A percentile compares a stretch with the other conserved stretches of the same genome.
Conservation (phyloP, 306 rosid genomes). For the Quercus suber region DNA sequence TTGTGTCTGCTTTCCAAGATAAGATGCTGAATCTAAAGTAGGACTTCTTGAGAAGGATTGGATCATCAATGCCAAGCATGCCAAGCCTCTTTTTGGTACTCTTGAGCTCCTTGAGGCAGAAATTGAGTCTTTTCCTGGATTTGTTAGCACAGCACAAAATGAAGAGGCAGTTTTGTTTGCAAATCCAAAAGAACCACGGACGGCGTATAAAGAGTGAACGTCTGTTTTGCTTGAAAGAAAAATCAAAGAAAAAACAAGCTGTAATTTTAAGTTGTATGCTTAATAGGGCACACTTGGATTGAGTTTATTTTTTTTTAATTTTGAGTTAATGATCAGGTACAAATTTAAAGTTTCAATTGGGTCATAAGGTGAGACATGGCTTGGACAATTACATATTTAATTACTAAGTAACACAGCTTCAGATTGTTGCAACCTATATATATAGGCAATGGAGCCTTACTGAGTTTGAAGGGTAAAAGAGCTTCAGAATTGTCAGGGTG, state of each 20-base stretch:
- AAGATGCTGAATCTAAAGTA: conserved; percentile 71
- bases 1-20: conserved; percentile 76
- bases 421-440: no score
- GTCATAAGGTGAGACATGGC: no score
- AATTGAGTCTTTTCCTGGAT: conserved; percentile 69
- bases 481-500: no score
- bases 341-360: no score
- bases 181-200: conserved; percentile 8
- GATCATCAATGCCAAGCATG: conserved; percentile 49
- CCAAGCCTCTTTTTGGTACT: conserved; percentile 59
- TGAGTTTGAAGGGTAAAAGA: no score
- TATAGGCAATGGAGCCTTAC: no score
- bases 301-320: background rate
- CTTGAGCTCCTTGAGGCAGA: conserved; percentile 65
- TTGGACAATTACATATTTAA: no score
- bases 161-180: conserved; percentile 25
- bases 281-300: background rate
- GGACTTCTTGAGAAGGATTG: conserved; percentile 85
- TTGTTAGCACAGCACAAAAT: conserved; percentile 43
- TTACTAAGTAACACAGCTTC: no score
- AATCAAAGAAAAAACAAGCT: background rate
- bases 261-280: background rate
- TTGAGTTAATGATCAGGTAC: background rate
- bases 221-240: background rate
- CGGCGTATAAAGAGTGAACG: conserved; percentile 20